These are phyloP conservation scores for Colletotrichum limetticola DNA, from an alignment of 2,329 filamentous ascomycete species.

Conservation along the genomic window DNA sequence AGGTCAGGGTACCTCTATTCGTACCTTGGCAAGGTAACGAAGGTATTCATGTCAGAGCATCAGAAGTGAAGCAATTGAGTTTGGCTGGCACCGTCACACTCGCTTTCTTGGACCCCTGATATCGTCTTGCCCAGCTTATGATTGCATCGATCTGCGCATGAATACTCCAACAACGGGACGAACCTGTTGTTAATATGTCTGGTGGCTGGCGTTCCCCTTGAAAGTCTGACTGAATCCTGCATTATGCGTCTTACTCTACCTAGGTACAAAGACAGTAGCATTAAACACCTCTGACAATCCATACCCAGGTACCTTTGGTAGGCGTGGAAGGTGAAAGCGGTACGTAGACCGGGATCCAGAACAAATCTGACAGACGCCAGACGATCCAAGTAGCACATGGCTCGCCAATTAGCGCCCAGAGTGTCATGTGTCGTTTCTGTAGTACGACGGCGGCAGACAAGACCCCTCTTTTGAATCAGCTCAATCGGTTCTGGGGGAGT, in stretches of 20 bases:
- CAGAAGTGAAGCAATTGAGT: neutral
- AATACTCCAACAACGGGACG: neutral
- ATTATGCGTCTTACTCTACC: neutral
- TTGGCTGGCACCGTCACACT: neutral
- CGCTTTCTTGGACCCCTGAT: neutral
- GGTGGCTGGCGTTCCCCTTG: neutral
- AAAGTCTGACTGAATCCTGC: neutral
- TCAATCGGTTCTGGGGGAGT: neutral
- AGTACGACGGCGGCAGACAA: neutral
- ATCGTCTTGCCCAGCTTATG: neutral
- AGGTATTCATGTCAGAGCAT: neutral
- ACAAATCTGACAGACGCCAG: neutral
- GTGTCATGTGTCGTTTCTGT: neutral
- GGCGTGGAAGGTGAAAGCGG: too few relatives aligned
- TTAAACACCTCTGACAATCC: neutral
- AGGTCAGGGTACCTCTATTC: neutral
- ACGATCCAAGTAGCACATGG: neutral
- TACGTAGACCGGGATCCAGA: neutral
- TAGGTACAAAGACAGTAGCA: neutral
- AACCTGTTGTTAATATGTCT: neutral
- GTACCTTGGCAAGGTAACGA: neutral
- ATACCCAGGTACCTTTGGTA: neutral
- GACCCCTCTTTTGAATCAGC: neutral
- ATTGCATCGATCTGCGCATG: neutral
- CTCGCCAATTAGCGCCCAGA: neutral